Evolutionary conservation across 306 rosid genomes (phyloP).

Genomic region (Cotoneaster glaucophyllus): DNA sequence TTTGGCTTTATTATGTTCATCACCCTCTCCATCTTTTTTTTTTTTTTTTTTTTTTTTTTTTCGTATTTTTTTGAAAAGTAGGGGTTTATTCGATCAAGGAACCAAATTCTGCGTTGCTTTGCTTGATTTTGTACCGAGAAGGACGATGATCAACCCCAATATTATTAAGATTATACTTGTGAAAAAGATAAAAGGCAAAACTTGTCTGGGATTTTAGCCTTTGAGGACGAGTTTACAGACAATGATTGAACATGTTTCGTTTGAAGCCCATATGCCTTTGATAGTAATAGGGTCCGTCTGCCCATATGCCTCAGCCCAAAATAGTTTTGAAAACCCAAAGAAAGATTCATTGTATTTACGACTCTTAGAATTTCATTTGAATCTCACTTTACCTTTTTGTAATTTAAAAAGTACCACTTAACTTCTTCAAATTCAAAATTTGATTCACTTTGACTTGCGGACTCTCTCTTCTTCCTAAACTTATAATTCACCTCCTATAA

Average conservation of each 20-base stretch:
- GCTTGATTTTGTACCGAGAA: neutral
- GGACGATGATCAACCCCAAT: neutral
- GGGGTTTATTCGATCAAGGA: neutral
- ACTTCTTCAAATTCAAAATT: too few relatives aligned
- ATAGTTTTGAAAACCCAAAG: neutral
- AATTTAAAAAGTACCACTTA: too few relatives aligned
- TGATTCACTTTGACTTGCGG: too few relatives aligned
- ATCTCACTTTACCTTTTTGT: too few relatives aligned
- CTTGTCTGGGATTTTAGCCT: neutral
- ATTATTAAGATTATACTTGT: neutral
- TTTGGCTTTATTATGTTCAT: conserved; percentile 69
- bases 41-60: neutral
- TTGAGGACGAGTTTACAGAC: neutral
- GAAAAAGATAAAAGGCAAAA: neutral
- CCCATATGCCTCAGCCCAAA: neutral
- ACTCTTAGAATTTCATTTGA: too few relatives aligned
- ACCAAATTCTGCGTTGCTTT: neutral
- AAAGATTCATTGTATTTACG: too few relatives aligned
- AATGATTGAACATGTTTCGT: too few relatives aligned
- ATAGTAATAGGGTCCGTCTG: too few relatives aligned
- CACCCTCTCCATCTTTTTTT: conserved; percentile 62
- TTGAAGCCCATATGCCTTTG: neutral
- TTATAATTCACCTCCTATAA: too few relatives aligned
- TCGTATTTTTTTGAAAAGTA: neutral
- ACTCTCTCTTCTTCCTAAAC: too few relatives aligned